phyloP scores from a whole-genome alignment of 805 yeast species.

The Teunomyces atbi region DNA sequence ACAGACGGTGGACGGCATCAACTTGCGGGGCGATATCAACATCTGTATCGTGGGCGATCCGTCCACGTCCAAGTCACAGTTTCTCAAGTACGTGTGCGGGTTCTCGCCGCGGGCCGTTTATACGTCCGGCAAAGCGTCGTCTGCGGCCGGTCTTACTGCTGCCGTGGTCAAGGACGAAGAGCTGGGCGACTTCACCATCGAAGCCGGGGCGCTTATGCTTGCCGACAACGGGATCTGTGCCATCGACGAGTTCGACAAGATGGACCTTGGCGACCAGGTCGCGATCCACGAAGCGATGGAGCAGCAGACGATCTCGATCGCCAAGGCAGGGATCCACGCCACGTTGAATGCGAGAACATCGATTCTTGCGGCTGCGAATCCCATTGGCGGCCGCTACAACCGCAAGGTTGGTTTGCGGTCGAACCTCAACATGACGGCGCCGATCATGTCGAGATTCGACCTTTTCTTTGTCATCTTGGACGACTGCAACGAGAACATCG shows the following conservation, averaged over 20 bases:
- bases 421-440: slow-evolving; percentile 93
- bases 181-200: slow-evolving; percentile 94
- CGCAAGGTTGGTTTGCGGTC: slow-evolving; percentile 79
- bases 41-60: slow-evolving; percentile 98
- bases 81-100: slow-evolving; percentile 85
- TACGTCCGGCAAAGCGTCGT: slow-evolving; percentile 96
- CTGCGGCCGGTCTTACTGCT: slow-evolving; percentile 98
- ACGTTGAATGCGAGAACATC: slow-evolving; percentile 96
- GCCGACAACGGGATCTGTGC: slow-evolving; percentile 99
- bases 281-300: slow-evolving; percentile 99
- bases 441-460: slow-evolving; percentile 98
- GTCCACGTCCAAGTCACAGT: slow-evolving; percentile 94
- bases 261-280: slow-evolving; percentile 94
- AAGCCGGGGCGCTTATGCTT: slow-evolving; percentile 97
- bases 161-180: slow-evolving; percentile 98
- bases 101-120: slow-evolving; percentile 93
- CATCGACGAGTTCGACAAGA: slow-evolving; percentile 97
- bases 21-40: slow-evolving; percentile 93
- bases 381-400: slow-evolving; percentile 95
- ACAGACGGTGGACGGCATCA: slow-evolving; percentile 88
- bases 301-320: slow-evolving; percentile 97
- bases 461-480: slow-evolving; percentile 91
- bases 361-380: slow-evolving; percentile 97
- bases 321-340: slow-evolving; percentile 98
- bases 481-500: slow-evolving; percentile 89